Conservation (phyloP, 202 grass and related monocot species). For the Panicum virgatum region DNA sequence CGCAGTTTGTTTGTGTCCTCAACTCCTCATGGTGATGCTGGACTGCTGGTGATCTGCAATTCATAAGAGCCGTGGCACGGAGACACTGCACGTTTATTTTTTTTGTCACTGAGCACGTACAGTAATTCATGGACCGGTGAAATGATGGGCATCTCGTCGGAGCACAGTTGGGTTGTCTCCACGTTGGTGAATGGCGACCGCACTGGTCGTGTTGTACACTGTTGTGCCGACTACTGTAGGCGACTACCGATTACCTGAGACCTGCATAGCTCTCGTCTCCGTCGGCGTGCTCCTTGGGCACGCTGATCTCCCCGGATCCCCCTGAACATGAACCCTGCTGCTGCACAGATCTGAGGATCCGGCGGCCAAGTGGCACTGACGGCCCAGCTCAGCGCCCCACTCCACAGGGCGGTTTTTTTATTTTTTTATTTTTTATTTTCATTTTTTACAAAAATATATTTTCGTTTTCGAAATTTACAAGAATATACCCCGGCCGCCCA, state of each 20-base stretch:
- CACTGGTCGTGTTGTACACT: too few relatives aligned
- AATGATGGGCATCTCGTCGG: background rate
- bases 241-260: background rate
- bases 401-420: too few relatives aligned
- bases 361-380: slow-evolving; percentile 17
- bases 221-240: too few relatives aligned
- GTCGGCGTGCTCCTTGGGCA: background rate
- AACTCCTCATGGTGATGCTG: too few relatives aligned
- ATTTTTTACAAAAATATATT: too few relatives aligned
- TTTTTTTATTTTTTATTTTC: too few relatives aligned
- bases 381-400: background rate
- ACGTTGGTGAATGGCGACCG: background rate
- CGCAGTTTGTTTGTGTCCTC: too few relatives aligned
- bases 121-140: background rate
- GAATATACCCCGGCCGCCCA: too few relatives aligned
- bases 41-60: too few relatives aligned
- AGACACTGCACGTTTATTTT: background rate
- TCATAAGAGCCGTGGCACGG: too few relatives aligned
- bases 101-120: background rate
- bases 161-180: background rate
- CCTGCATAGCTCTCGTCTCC: background rate
- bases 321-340: background rate
- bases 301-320: background rate
- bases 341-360: background rate
- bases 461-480: too few relatives aligned